Evolutionary conservation across 768 basidiomycete genomes (phyloP).

Genomic region (Xerocomellus chrysenteron): DNA sequence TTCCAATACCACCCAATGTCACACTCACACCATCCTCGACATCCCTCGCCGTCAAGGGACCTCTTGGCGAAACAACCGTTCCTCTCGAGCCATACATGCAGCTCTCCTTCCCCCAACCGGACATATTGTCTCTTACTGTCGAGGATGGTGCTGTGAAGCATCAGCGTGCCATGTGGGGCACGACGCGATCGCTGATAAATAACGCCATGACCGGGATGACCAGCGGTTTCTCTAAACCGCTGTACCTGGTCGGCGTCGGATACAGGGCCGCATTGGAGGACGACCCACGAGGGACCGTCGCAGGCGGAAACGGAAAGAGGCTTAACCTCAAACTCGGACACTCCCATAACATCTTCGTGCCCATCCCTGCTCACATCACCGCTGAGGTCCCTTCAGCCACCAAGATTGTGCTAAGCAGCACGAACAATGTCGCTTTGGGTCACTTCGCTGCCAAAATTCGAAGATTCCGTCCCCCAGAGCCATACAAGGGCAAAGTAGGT

Average conservation of each 20-base stretch:
- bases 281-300: slow-evolving; percentile 60
- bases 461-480: slow-evolving; percentile 85
- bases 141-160: slow-evolving; percentile 66
- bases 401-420: slow-evolving; percentile 78
- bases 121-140: slow-evolving; percentile 39
- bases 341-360: slow-evolving; percentile 82
- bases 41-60: slow-evolving; percentile 56
- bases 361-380: slow-evolving; percentile 79
- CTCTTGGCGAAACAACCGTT: slow-evolving; percentile 50
- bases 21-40: slow-evolving; percentile 36
- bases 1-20: slow-evolving; percentile 52
- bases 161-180: slow-evolving; percentile 94
- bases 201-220: slow-evolving; percentile 93
- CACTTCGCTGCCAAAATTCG: slow-evolving; percentile 87
- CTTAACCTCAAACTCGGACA: slow-evolving; percentile 92
- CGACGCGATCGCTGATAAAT: slow-evolving; percentile 82
- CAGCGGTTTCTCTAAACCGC: slow-evolving; percentile 76
- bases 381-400: slow-evolving; percentile 81
- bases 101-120: slow-evolving; percentile 34
- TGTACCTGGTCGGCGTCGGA: slow-evolving; percentile 93
- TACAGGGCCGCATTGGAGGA: slow-evolving; percentile 87
- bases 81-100: slow-evolving; percentile 48
- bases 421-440: slow-evolving; percentile 85
- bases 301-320: slow-evolving; percentile 61
- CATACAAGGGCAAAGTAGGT: slow-evolving; percentile 95